Evolutionary conservation across 192 early-diverging fungal genomes (phyloP).

Genomic region (Thoreauomyces humboldtii): DNA sequence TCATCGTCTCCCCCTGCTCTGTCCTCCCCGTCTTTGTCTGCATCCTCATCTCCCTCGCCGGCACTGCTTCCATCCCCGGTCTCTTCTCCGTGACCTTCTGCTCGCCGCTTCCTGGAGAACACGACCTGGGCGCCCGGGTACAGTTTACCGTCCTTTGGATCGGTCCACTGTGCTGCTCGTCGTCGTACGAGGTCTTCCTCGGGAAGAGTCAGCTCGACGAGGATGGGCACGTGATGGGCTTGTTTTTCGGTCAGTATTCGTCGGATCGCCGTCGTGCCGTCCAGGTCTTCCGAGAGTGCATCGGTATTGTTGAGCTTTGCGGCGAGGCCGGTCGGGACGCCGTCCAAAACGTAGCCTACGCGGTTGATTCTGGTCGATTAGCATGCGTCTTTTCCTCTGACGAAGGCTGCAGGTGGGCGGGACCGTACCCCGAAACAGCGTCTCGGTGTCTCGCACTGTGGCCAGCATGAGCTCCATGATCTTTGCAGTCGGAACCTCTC

Average conservation of each 20-base stretch:
- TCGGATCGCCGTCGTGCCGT: constrained; percentile 15
- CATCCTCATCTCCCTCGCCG: constrained; percentile 26
- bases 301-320: no score
- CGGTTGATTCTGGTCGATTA: no score
- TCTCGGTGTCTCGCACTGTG: constrained; percentile 11
- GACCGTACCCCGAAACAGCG: constrained; percentile 21
- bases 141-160: constrained; percentile 38
- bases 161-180: constrained; percentile 36
- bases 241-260: constrained; percentile 4
- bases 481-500: constrained; percentile 13
- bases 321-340: constrained; percentile 21
- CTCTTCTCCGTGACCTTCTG: constrained; percentile 30
- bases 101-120: constrained; percentile 33
- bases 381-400: no score
- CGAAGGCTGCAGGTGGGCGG: neutral
- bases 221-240: constrained; percentile 18
- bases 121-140: constrained; percentile 48
- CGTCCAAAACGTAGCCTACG: constrained; percentile 37
- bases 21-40: constrained; percentile 2
- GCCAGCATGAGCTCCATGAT: constrained; percentile 24
- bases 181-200: constrained; percentile 36
- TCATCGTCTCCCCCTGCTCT: constrained; percentile 23
- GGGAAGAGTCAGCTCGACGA: constrained; percentile 37
- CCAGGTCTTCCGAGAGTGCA: no score
- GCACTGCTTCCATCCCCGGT: neutral